Base-by-base conservation (phyloP, 1,284 basidiomycete species). In the Leccinum pachyderme region DNA sequence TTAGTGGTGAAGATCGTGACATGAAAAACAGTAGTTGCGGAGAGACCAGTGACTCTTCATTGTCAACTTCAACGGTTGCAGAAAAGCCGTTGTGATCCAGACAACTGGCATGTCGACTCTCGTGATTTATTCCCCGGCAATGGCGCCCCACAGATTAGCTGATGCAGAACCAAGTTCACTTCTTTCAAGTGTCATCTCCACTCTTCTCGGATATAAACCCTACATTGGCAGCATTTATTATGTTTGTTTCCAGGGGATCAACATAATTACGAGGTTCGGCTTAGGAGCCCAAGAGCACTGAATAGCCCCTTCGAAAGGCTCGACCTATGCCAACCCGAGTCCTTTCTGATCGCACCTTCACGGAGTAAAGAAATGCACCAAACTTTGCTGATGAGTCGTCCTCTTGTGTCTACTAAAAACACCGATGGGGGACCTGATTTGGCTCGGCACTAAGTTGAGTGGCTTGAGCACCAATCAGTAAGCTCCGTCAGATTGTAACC, bases 401-500 rank as follows among this genome's bases (percentile, higher is more conserved):
- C 46, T 47, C 11, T 32, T 59, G 49, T 46, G 46, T 52, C 32
- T 27, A 13, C 31, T 46, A 27, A 57, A 49, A 12, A 35, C 28
- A 61, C 51, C 33, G 54, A 28, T 59, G 54, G 24, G 33, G 61
- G 18, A 32, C 39, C 50, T 3, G 37, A 39, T 61, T 61, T 33
- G 28, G 33, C 22, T 50, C 50, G 39, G 47, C 24, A 13, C 33
- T 58, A 15, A 29, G 39, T 59, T 35, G 48, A 56, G 27, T 35
- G 13, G 22, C 18, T 39, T 39, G 18, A 55, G 28, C 49, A 47
- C 12, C 31, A 43, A 58, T 58, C 13, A 18, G 44, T 29, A 29
- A 51, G 25, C 59, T 49, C 44, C 47, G 50, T 44, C 41, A 37
- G n/a, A 13, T 58, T 25, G 51, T 55, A 15, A 15, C 45, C 28